These are phyloP conservation scores for Suhomyces anneliseae DNA, from an alignment of 1,139 yeast species.

Conservation along the genomic window DNA sequence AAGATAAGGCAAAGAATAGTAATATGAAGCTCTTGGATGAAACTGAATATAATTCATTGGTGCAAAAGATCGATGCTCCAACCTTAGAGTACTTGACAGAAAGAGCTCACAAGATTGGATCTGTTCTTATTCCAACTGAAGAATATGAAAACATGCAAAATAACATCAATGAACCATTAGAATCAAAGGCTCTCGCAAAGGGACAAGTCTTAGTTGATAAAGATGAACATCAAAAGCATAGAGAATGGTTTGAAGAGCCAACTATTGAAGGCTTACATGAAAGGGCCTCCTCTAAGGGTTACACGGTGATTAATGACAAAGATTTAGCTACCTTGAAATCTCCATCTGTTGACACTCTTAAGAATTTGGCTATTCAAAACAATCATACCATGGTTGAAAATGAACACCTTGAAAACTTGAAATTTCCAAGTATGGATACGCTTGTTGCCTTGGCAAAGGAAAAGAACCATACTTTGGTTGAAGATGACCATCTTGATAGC, in stretches of 20 bases:
- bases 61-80: conserved; percentile 8
- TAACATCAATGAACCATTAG: conserved; percentile 17
- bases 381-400: conserved; percentile 17
- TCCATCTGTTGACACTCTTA: conserved; percentile 12
- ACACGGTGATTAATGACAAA: conserved; percentile 16
- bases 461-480: neutral
- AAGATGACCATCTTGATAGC: conserved; percentile 9
- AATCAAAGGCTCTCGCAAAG: conserved; percentile 16
- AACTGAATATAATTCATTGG: conserved; percentile 10
- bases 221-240: neutral
- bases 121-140: conserved; percentile 3
- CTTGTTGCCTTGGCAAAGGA: neutral
- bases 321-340: conserved; percentile 17
- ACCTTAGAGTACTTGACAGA: conserved; percentile 11
- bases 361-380: conserved; percentile 10
- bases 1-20: conserved; percentile 16
- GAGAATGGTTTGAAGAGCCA: conserved; percentile 6
- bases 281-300: conserved; percentile 11
- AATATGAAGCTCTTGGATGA: conserved; percentile 14
- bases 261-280: conserved; percentile 13
- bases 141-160: conserved; percentile 9
- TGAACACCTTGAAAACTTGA: conserved; percentile 14
- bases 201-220: conserved; percentile 5
- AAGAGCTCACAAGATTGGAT: conserved; percentile 23
- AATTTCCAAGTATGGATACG: neutral